These are phyloP conservation scores for Solanum rostratum DNA, from an alignment of 257 asterid species.

Conservation along the genomic window DNA sequence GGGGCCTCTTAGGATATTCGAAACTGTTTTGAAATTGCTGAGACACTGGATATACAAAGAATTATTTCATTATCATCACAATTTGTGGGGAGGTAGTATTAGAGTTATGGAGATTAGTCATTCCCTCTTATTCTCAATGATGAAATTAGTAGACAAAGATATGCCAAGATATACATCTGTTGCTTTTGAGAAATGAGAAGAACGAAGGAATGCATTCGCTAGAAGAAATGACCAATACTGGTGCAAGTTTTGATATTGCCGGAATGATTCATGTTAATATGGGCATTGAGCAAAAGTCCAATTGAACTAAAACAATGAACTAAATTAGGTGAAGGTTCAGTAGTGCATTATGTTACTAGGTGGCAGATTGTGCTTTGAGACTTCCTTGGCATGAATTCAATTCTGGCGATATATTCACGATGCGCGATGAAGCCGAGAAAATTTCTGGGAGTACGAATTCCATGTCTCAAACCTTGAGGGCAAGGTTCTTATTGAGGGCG, in stretches of 20 bases:
- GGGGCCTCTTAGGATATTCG: background rate
- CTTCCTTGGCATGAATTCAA: background rate
- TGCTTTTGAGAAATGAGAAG: background rate
- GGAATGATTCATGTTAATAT: background rate
- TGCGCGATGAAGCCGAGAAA: background rate
- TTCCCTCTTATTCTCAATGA: background rate
- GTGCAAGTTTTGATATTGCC: background rate
- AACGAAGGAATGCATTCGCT: background rate
- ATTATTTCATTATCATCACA: background rate
- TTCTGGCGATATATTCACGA: background rate
- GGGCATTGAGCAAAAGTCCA: background rate
- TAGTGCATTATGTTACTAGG: background rate
- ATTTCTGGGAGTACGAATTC: background rate
- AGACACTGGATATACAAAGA: background rate
- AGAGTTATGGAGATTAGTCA: background rate
- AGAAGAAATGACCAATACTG: background rate
- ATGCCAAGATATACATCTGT: background rate
- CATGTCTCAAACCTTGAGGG: background rate
- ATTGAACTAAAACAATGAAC: background rate
- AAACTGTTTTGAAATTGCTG: background rate
- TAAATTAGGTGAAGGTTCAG: background rate
- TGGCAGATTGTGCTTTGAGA: background rate
- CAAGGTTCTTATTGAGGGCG: background rate
- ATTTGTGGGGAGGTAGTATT: background rate
- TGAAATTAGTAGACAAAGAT: background rate